These are phyloP conservation scores for Earliella scabrosa DNA, from an alignment of 1,284 basidiomycete species.

Conservation along the genomic window DNA sequence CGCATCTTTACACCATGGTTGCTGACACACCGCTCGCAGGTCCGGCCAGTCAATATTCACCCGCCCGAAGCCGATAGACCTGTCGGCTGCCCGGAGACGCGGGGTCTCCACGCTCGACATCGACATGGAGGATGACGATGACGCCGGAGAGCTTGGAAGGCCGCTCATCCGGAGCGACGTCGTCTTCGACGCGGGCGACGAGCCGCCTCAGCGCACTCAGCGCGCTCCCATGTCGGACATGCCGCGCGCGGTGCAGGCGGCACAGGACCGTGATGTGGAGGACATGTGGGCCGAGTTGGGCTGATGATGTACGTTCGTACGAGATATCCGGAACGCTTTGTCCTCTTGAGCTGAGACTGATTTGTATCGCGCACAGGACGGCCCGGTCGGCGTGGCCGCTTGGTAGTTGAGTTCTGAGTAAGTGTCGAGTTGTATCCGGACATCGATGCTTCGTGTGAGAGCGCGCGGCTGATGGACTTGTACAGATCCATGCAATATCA, in stretches of 20 bases:
- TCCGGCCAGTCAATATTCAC: conserved; percentile 95
- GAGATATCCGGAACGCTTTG: background rate
- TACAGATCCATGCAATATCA: background rate
- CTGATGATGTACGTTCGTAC: conserved; percentile 36
- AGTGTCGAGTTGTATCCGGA: background rate
- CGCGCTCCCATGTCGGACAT: conserved; percentile 50
- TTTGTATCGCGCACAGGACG: background rate
- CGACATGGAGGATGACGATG: conserved; percentile 73
- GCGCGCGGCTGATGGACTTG: background rate
- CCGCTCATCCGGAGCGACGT: conserved; percentile 60
- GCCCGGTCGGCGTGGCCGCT: too few species aligned
- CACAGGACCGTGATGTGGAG: conserved; percentile 60
- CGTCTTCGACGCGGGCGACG: conserved; percentile 52
- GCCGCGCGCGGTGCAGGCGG: conserved; percentile 58
- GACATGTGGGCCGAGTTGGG: conserved; percentile 78
- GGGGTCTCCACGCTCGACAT: conserved; percentile 75
- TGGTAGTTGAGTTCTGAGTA: background rate
- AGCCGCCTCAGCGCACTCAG: conserved; percentile 34
- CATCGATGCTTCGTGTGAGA: background rate
- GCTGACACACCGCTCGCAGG: conserved; percentile 44
- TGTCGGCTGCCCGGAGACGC: conserved; percentile 71
- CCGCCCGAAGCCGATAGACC: conserved; percentile 90
- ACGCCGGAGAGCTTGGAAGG: conserved; percentile 50
- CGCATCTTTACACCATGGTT: background rate
- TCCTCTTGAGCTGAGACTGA: background rate